Base-by-base conservation (phyloP, 1,284 basidiomycete species). In the Ceratobasidium sp. region DNA sequence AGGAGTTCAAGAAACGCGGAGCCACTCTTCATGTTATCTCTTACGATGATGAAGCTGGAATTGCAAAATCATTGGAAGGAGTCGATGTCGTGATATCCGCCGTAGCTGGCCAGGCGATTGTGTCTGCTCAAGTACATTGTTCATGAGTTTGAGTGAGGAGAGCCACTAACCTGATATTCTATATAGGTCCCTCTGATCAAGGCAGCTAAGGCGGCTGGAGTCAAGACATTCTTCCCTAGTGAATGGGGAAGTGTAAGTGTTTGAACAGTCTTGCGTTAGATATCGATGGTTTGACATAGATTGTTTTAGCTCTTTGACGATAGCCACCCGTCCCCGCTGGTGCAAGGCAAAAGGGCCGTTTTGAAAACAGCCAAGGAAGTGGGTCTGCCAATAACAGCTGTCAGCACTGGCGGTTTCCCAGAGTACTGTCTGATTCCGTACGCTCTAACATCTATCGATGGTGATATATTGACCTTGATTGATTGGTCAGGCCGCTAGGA, bases 141-240 rank as follows among this genome's bases (percentile, higher is more conserved):
- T 41, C 14, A 41, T 7, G 31, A 15, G 19, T 36, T 36, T 1
- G 33, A 33, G 27, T 5, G 3, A 15, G 29, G 19, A 36, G 33
- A 5, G 27, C 22, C 19, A 19, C 17, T 60, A 33, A 44, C 31
- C 7, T 63, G n/a, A 33, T 29, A 29, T 56, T 8, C 60, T 8
- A n/a, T n/a, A 31, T 11, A 63, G 60, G 8, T 45, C 33, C 41
- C 66, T 17, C 51, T 71, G 11, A 29, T 71, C 22, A 56, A 57
- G 31, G 66, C 48, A 5, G 51, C 66, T 24, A 71, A 29, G 3
- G 51, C 24, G 8, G 51, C 50, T 9, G 66, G 66, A 22, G 66
- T 71, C 31, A 71, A 56, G 51, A 15, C 44, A 27, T 71, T 56
- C 36, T 71, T 71, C 22, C 66, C 66, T 2, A 47, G 53, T 17